Conservation (phyloP, 129 eudicot species). For the Daucus carota region DNA sequence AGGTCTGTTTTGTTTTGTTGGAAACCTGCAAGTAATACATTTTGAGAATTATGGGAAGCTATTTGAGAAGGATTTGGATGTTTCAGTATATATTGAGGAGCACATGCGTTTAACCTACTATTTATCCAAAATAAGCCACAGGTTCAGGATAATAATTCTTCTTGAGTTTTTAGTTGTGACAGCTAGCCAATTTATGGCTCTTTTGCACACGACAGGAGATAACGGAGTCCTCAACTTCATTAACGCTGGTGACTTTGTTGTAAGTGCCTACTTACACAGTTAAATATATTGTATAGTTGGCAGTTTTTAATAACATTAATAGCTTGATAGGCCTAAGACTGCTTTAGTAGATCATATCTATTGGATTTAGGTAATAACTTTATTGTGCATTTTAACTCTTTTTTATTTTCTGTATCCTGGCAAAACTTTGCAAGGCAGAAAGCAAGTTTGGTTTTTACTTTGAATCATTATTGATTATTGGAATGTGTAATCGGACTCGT, state of each 20-base stretch:
- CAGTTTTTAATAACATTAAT: background rate
- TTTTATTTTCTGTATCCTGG: no score
- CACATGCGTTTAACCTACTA: constrained; percentile 37
- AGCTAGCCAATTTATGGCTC: constrained; percentile 31
- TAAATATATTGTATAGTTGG: background rate
- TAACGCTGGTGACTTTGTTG: constrained; percentile 55
- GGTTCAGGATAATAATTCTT: constrained; percentile 46
- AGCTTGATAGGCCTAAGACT: background rate
- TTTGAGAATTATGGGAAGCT: constrained; percentile 46
- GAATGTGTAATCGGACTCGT: no score
- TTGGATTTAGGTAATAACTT: no score
- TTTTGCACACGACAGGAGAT: constrained; percentile 48
- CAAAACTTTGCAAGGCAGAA: no score
- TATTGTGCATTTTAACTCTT: no score
- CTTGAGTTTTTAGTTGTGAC: constrained; percentile 43
- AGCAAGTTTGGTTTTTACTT: no score
- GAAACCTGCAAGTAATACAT: constrained; percentile 51
- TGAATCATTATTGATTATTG: no score
- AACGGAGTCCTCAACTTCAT: constrained; percentile 35
- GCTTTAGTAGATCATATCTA: background rate
- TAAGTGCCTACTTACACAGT: constrained; percentile 20
- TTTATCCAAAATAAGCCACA: constrained; percentile 53
- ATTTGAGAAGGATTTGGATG: constrained; percentile 43
- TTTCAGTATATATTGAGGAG: constrained; percentile 46
- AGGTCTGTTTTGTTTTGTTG: constrained; percentile 39